Percentiles rank a stretch among this genome's conserved stretches.
phyloP scores from a whole-genome alignment of 2,329 filamentous ascomycete species.

The Fusarium citri region DNA sequence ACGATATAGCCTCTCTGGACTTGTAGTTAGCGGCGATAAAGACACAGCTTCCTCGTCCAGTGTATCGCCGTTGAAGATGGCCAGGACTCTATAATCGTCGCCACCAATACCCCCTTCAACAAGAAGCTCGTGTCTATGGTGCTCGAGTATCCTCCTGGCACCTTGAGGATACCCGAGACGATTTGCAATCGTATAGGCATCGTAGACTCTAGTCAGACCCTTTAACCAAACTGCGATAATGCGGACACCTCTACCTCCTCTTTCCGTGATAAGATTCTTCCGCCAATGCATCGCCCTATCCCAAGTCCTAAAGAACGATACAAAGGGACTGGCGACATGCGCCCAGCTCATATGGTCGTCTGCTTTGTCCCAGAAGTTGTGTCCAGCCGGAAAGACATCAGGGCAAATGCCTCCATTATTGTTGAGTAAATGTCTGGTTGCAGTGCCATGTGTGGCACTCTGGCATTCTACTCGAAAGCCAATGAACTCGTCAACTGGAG shows the following conservation, averaged over 20 bases:
- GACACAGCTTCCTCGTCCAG: not conserved
- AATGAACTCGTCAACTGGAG: not conserved
- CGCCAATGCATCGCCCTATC: not conserved
- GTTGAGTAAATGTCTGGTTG: not conserved
- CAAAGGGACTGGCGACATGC: not conserved
- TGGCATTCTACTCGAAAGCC: not conserved
- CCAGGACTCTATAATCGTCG: not conserved
- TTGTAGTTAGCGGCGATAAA: not conserved
- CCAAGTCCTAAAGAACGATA: not conserved
- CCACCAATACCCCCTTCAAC: not conserved
- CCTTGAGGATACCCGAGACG: fast-evolving
- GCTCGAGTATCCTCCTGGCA: fast-evolving
- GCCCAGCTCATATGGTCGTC: not conserved
- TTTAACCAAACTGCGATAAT: constrained; percentile 8
- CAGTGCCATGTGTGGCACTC: fast-evolving
- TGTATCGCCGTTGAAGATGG: not conserved
- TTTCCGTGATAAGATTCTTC: fast-evolving
- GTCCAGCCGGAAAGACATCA: too few species aligned
- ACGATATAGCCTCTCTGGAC: fast-evolving
- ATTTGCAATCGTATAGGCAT: not conserved
- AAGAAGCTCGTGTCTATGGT: not conserved
- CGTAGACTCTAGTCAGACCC: not conserved
- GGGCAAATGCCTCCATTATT: not conserved
- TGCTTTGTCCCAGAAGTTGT: not conserved
- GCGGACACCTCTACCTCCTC: not conserved